phyloP scores from a whole-genome alignment of 2,329 filamentous ascomycete species.

The Penicillium sp. region DNA sequence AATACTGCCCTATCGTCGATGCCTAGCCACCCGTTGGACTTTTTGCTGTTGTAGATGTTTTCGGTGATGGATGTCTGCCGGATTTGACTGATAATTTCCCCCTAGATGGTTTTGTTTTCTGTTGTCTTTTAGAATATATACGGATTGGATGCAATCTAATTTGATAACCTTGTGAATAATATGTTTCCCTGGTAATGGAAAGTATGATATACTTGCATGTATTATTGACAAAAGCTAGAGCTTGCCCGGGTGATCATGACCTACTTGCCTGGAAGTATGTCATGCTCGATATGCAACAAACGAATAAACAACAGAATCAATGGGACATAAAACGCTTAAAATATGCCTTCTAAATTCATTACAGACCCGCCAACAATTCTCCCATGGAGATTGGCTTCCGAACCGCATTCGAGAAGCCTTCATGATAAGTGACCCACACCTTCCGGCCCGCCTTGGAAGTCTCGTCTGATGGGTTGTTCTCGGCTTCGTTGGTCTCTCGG shows the following conservation, averaged over 20 bases:
- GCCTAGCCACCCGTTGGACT: neutral
- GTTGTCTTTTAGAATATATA: neutral
- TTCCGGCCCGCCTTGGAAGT: constrained; percentile 52
- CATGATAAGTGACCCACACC: constrained; percentile 87
- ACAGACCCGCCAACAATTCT: constrained; percentile 66
- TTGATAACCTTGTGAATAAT: neutral
- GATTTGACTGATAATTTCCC: neutral
- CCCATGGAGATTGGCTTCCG: constrained; percentile 79
- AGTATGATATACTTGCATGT: neutral
- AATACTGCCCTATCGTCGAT: neutral
- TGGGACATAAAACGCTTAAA: constrained; percentile 8
- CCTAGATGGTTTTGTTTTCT: neutral
- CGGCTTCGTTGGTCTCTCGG: constrained; percentile 41
- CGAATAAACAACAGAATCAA: neutral
- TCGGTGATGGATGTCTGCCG: neutral
- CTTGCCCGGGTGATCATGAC: neutral
- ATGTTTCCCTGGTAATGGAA: neutral
- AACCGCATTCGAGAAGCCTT: constrained; percentile 90
- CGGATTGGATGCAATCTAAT: neutral
- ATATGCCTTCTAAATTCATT: neutral
- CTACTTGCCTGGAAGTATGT: no score
- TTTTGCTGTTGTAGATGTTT: neutral
- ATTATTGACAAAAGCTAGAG: neutral
- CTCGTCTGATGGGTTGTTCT: constrained; percentile 33
- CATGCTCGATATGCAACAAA: neutral